phyloP scores from a whole-genome alignment of 2,329 filamentous ascomycete species.

The Dothideomycetidae sp. region DNA sequence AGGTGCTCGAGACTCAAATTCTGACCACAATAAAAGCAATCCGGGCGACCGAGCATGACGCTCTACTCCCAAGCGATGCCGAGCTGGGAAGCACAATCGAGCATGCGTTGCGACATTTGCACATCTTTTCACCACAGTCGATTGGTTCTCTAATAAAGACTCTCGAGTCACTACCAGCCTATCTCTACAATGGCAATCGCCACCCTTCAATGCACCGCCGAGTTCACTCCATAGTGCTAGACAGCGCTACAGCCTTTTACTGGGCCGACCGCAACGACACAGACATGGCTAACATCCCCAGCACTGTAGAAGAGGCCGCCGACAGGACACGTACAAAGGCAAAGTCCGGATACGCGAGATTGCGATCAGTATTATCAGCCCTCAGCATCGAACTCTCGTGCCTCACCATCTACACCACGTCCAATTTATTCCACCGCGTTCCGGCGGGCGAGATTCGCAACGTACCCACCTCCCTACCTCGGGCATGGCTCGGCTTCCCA shows the following conservation, averaged over 20 bases:
- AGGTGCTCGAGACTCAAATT: constrained; percentile 23
- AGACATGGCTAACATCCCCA: constrained; percentile 15
- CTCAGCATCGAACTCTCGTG: background rate
- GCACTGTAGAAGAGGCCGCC: constrained; percentile 3
- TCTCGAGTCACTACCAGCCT: constrained; percentile 31
- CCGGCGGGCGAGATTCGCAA: background rate
- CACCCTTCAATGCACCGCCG: constrained; percentile 35
- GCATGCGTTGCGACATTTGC: constrained; percentile 39
- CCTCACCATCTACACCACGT: constrained; percentile 3
- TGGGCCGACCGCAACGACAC: constrained; percentile 37
- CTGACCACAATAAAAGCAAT: background rate
- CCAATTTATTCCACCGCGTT: constrained; percentile 1
- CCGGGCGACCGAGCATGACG: background rate
- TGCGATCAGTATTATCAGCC: background rate
- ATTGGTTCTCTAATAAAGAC: constrained; percentile 37
- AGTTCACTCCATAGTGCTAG: constrained; percentile 39
- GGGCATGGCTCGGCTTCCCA: constrained; percentile 4
- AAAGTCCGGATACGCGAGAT: background rate
- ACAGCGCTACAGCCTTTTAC: constrained; percentile 41
- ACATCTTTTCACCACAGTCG: constrained; percentile 43
- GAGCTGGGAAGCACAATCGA: constrained; percentile 19
- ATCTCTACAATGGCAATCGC: constrained; percentile 31
- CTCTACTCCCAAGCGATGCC: background rate
- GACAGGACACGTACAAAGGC: background rate
- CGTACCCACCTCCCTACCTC: background rate